Evolutionary conservation across 192 early-diverging fungal species (phyloP).

Genomic region (Coemansia sp.): DNA sequence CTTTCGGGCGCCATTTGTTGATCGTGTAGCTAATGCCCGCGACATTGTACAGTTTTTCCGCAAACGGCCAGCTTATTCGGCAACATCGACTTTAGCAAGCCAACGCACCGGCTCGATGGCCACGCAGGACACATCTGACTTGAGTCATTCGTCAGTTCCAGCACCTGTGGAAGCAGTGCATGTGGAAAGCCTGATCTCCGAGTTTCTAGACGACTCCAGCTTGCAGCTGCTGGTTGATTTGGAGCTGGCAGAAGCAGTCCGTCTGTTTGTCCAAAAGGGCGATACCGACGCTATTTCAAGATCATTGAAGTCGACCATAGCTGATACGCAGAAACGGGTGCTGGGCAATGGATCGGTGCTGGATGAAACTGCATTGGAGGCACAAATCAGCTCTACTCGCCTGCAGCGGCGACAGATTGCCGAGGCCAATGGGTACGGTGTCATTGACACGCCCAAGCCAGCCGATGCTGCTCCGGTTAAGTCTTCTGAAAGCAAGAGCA

Average conservation of each 20-base stretch:
- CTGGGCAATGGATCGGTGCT: constrained; percentile 1
- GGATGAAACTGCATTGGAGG: constrained; percentile 9
- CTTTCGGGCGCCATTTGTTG: constrained; percentile 79
- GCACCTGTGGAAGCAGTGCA: constrained; percentile 67
- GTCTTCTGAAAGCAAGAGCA: neutral
- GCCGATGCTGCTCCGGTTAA: neutral
- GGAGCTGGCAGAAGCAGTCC: constrained; percentile 71
- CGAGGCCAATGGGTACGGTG: constrained; percentile 18
- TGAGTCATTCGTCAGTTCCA: constrained; percentile 44
- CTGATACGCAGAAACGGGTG: constrained; percentile 32
- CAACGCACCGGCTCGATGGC: constrained; percentile 1
- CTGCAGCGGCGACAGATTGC: constrained; percentile 20
- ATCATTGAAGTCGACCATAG: constrained; percentile 48
- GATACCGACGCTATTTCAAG: constrained; percentile 79
- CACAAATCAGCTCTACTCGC: constrained; percentile 18
- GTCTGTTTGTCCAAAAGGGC: constrained; percentile 79
- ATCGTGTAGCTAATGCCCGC: constrained; percentile 81
- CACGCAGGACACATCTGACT: constrained; percentile 12
- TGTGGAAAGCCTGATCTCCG: constrained; percentile 74
- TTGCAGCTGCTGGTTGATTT: constrained; percentile 74
- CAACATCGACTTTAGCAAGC: constrained; percentile 1
- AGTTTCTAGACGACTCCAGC: constrained; percentile 66
- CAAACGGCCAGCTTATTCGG: constrained; percentile 30
- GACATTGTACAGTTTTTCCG: constrained; percentile 84
- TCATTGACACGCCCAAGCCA: neutral